These are phyloP conservation scores for Phellinidium pouzarii DNA, from an alignment of 1,284 basidiomycete genomes.

Conservation along the genomic window DNA sequence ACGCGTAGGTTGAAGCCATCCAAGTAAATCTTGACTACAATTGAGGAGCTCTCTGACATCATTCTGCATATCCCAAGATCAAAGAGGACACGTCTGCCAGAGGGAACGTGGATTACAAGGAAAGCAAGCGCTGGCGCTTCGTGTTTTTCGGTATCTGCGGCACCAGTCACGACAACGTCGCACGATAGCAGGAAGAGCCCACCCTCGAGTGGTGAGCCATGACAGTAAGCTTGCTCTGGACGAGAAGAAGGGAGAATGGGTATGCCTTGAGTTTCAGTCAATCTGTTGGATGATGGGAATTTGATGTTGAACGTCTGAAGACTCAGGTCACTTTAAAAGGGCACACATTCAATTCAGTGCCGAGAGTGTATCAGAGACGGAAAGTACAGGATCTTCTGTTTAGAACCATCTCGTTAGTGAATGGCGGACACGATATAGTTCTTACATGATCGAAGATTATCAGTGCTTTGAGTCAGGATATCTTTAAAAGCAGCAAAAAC, in stretches of 20 bases:
- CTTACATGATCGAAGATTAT: no score
- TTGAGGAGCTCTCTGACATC: conserved; percentile 38
- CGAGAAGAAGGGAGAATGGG: conserved; percentile 10
- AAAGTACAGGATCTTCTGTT: no score
- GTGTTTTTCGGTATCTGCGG: conserved; percentile 2
- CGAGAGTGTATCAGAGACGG: no score
- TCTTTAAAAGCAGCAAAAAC: background rate
- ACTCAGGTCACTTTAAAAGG: background rate
- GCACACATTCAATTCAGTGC: no score
- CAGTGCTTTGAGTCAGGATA: no score
- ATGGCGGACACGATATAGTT: no score
- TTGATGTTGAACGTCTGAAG: background rate
- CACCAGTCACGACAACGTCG: conserved; percentile 7
- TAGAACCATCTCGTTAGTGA: no score
- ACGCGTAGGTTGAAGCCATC: conserved; percentile 28
- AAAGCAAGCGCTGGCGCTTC: conserved; percentile 18
- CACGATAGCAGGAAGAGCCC: conserved; percentile 13
- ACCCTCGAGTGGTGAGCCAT: conserved; percentile 18
- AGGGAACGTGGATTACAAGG: conserved; percentile 15
- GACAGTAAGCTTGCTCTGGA: conserved; percentile 12
- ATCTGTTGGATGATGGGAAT: background rate
- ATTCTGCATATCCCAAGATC: conserved; percentile 18
- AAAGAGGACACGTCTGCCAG: conserved; percentile 14
- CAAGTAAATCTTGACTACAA: conserved; percentile 27
- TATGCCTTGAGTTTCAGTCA: background rate